phyloP scores from a whole-genome alignment of 345 rosid species.

The Sisymbrium altissimum region DNA sequence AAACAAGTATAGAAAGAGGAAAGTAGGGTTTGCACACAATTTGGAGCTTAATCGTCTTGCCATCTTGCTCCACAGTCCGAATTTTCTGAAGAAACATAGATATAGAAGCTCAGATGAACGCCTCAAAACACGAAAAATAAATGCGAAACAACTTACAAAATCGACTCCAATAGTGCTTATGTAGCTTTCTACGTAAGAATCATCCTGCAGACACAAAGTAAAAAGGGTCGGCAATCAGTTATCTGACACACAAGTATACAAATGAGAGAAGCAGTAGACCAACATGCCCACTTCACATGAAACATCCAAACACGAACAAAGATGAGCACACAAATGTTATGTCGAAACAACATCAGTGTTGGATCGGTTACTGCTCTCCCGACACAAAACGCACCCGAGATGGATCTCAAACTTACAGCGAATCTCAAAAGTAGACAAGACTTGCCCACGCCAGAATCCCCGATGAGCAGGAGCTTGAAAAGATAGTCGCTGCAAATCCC shows the following conservation, averaged over 20 bases:
- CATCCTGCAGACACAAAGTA: slow-evolving; percentile 48
- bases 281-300: no score
- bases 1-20: neutral
- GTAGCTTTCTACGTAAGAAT: slow-evolving; percentile 75
- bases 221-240: neutral
- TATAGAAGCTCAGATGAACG: slow-evolving; percentile 3
- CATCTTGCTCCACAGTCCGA: slow-evolving; percentile 90
- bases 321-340: no score
- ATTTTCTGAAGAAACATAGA: slow-evolving; percentile 51
- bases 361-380: neutral
- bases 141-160: slow-evolving; percentile 49
- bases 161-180: slow-evolving; percentile 87
- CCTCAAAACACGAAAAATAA: neutral
- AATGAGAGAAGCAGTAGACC: no score
- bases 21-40: slow-evolving; percentile 40
- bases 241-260: no score
- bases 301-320: no score
- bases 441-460: slow-evolving; percentile 64
- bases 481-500: slow-evolving; percentile 50
- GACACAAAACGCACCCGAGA: neutral
- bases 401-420: slow-evolving; percentile 36
- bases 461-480: slow-evolving; percentile 59
- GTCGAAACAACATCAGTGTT: no score
- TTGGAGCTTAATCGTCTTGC: slow-evolving; percentile 82
- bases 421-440: slow-evolving; percentile 62